These are phyloP conservation scores for Aspergillus sparsus DNA, from an alignment of 495 filamentous ascomycete genomes.

Conservation along the genomic window DNA sequence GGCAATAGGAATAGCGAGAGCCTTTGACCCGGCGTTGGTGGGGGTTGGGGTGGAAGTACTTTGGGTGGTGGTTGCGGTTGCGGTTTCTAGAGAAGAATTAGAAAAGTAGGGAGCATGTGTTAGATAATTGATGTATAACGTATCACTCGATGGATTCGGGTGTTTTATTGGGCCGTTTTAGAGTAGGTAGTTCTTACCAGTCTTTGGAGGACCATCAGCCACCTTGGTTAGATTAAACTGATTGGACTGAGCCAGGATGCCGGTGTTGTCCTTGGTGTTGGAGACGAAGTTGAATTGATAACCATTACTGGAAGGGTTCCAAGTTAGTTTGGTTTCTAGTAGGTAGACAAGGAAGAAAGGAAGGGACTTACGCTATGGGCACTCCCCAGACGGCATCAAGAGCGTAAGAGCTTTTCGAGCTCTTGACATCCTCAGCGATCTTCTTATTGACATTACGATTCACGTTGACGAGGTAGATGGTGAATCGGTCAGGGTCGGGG, in stretches of 20 bases:
- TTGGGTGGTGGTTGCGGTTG: constrained; percentile 7
- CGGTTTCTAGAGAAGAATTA: neutral
- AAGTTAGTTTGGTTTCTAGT: neutral
- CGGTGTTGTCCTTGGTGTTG: constrained; percentile 29
- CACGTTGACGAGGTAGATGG: constrained; percentile 32
- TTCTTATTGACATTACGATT: constrained; percentile 40
- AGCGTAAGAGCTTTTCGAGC: constrained; percentile 25
- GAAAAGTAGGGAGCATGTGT: neutral
- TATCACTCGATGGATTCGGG: neutral
- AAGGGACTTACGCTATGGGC: constrained; percentile 26
- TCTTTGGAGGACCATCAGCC: constrained; percentile 15
- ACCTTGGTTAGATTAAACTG: constrained; percentile 34
- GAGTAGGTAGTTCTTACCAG: constrained; percentile 22
- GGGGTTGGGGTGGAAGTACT: neutral
- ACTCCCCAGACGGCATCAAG: constrained; percentile 25
- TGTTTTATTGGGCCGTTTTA: neutral
- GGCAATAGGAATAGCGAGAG: neutral
- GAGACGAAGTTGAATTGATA: constrained; percentile 41
- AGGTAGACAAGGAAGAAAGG: neutral
- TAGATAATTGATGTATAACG: neutral
- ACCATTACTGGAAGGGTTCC: constrained; percentile 20
- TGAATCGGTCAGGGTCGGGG: constrained; percentile 32
- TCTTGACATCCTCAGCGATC: constrained; percentile 31
- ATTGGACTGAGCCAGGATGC: constrained; percentile 38
- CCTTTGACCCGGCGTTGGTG: constrained; percentile 7